Percentiles rank a stretch among this genome's conserved stretches.
phyloP scores from a whole-genome alignment of 2,329 filamentous ascomycete genomes.

The Fusarium avenaceum region DNA sequence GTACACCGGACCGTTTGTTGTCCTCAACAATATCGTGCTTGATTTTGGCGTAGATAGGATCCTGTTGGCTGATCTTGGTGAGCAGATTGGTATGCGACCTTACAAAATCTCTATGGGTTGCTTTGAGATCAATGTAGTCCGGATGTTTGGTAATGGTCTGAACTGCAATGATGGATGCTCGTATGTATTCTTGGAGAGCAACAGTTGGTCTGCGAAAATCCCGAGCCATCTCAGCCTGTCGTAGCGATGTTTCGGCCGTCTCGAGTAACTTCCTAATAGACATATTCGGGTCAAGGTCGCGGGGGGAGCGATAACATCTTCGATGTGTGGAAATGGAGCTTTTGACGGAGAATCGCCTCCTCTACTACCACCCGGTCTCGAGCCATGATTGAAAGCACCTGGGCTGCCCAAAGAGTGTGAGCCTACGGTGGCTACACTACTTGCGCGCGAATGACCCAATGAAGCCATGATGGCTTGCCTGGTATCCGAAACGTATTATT shows the following conservation, averaged over 20 bases:
- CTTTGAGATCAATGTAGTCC: slow-evolving; percentile 76
- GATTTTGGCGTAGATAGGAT: slow-evolving; percentile 67
- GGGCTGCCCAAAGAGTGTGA: slow-evolving; percentile 52
- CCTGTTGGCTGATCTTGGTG: slow-evolving; percentile 63
- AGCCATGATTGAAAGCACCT: slow-evolving; percentile 50
- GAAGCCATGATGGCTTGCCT: slow-evolving; percentile 45
- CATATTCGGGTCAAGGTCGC: slow-evolving; percentile 63
- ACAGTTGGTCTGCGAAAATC: slow-evolving; percentile 77
- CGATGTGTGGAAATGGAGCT: slow-evolving; percentile 64
- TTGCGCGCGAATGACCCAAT: slow-evolving; percentile 46
- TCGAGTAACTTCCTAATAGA: slow-evolving; percentile 68
- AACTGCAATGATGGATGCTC: slow-evolving; percentile 82
- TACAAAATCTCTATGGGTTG: slow-evolving; percentile 63
- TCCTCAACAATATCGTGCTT: slow-evolving; percentile 73
- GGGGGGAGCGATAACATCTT: slow-evolving; percentile 64
- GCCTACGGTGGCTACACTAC: slow-evolving; percentile 46
- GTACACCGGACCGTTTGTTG: slow-evolving; percentile 72
- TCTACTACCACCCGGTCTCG: slow-evolving; percentile 49
- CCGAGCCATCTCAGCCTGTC: slow-evolving; percentile 72
- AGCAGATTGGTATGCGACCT: slow-evolving; percentile 65
- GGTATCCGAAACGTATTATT: slow-evolving; percentile 15
- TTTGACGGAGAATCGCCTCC: slow-evolving; percentile 47
- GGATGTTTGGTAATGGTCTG: slow-evolving; percentile 82
- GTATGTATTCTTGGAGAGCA: slow-evolving; percentile 87
- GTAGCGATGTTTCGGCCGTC: slow-evolving; percentile 65